Evolutionary conservation across 192 early-diverging fungal species (phyloP), one percentile per base, ranked within the genome.

Genomic region (Gryganskiella cystojenkinii): DNA sequence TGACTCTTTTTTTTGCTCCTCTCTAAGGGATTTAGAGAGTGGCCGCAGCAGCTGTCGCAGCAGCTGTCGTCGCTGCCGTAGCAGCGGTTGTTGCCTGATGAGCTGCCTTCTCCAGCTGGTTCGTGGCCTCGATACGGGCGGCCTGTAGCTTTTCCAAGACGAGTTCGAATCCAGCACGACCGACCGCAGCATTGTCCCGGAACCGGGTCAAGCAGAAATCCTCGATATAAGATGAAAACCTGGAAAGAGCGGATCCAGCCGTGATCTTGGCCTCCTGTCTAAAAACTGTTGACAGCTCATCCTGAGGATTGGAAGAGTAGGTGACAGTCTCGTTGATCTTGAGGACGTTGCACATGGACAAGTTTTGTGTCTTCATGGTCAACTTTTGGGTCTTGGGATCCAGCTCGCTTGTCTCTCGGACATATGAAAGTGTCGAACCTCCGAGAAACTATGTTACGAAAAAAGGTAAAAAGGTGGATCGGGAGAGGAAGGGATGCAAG

Each of bases 361-460:
- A 83, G 79, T 98, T 99, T 34, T 88, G 87, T 57, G 92, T 92
- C 43, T 84, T 85, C 85, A 96, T 94, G 3, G 86, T 89, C 69
- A 94, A 86, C 8, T 82, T 87, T 60, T 90, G 80, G 44, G 89
- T 83, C 14, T 82, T 80, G 7, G 94, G 95, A 72, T 99, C 95
- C 30, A 97, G 87, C 31, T 92, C 88, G 14, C 91, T 93, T 62
- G 94, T 92, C 85, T 99, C 98, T 44, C 93, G 89, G 70, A 97
- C 95, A 64, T 95, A 99, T 34, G 91, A 89, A 0, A 84, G 76
- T 34, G 91, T 87, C 1, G 79, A 81, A 51, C 90, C 92, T 46
- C 93, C 91, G 58, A 91, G 85, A 25, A 92, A 67, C 84, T 87
- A 71, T 10, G n/a, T 50, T 31, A 13, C 24, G 1, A 24, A 35